Conservation (phyloP, 1,139 yeast genomes). For the Suhomyces wounanorum region DNA sequence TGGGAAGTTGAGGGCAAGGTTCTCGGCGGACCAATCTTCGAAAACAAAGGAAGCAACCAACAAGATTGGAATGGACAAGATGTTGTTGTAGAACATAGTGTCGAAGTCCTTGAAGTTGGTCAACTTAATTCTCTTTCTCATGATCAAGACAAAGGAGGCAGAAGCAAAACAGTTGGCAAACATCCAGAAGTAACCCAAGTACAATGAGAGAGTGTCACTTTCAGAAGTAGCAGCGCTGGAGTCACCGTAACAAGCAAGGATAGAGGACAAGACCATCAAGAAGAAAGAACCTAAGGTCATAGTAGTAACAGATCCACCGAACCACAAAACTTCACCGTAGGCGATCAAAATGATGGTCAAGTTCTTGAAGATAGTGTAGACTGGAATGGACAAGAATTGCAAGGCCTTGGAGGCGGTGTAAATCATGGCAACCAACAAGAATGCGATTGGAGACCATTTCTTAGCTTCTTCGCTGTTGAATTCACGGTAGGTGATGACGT, state of each 20-base stretch:
- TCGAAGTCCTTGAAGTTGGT: slow-evolving; percentile 97
- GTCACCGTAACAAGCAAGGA: slow-evolving; percentile 89
- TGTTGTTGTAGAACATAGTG: slow-evolving; percentile 97
- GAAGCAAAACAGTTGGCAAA: slow-evolving; percentile 88
- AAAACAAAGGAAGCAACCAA: slow-evolving; percentile 69
- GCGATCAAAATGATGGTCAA: slow-evolving; percentile 95
- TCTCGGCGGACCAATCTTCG: slow-evolving; percentile 91
- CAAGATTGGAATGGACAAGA: slow-evolving; percentile 87
- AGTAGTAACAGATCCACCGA: slow-evolving; percentile 88
- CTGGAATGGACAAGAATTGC: slow-evolving; percentile 88
- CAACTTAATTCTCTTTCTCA: slow-evolving; percentile 97
- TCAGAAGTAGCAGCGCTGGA: slow-evolving; percentile 37
- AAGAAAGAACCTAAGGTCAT: slow-evolving; percentile 88
- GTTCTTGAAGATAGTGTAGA: slow-evolving; percentile 96
- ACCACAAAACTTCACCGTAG: slow-evolving; percentile 97
- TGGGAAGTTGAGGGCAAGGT: slow-evolving; percentile 78
- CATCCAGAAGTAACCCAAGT: slow-evolving; percentile 96
- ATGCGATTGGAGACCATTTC: slow-evolving; percentile 93
- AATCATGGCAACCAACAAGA: slow-evolving; percentile 87
- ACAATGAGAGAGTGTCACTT: slow-evolving; percentile 45
- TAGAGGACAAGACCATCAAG: slow-evolving; percentile 89
- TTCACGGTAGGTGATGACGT: slow-evolving; percentile 82
- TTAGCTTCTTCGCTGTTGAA: slow-evolving; percentile 86
- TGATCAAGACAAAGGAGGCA: slow-evolving; percentile 87
- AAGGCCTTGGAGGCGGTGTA: slow-evolving; percentile 96